Percentiles rank a stretch among this genome's conserved stretches.
Conservation (phyloP, 495 filamentous ascomycete species). For the Penicillium malachiteum region DNA sequence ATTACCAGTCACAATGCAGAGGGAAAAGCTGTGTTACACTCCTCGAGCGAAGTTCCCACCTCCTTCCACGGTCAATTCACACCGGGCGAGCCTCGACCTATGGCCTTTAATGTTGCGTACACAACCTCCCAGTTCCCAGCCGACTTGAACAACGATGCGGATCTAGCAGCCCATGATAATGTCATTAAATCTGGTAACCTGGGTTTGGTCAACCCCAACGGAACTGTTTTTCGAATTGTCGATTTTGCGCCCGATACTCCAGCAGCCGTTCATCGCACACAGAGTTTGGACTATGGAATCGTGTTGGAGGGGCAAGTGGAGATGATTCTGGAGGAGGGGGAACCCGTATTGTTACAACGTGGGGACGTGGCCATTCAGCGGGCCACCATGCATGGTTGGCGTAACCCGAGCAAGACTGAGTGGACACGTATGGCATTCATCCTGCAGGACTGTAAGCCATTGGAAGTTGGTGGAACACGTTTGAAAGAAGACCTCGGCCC, state of each 20-base stretch:
- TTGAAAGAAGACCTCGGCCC: slow-evolving; percentile 51
- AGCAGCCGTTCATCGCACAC: slow-evolving; percentile 68
- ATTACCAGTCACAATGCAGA: slow-evolving; percentile 43
- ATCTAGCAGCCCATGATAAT: slow-evolving; percentile 36
- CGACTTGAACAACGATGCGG: slow-evolving; percentile 51
- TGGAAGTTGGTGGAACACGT: slow-evolving; percentile 41
- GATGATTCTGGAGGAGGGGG: slow-evolving; percentile 68
- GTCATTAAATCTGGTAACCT: slow-evolving; percentile 35
- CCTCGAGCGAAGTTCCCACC: neutral
- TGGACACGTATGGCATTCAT: slow-evolving; percentile 62
- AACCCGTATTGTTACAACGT: slow-evolving; percentile 61
- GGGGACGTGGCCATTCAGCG: slow-evolving; percentile 71
- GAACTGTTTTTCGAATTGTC: slow-evolving; percentile 52
- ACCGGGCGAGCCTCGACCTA: slow-evolving; percentile 17
- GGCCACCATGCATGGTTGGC: slow-evolving; percentile 49
- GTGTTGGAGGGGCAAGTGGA: slow-evolving; percentile 75
- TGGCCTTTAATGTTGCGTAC: slow-evolving; percentile 40
- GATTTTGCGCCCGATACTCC: slow-evolving; percentile 66
- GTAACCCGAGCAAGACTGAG: slow-evolving; percentile 36
- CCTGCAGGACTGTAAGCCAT: slow-evolving; percentile 46
- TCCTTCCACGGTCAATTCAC: slow-evolving; percentile 17
- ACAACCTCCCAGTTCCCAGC: slow-evolving; percentile 57
- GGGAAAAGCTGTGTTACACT: slow-evolving; percentile 33
- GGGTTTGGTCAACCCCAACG: slow-evolving; percentile 53
- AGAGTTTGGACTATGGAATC: slow-evolving; percentile 72